Conservation (phyloP, 2,329 filamentous ascomycete genomes). For the Fusarium euwallaceae region DNA sequence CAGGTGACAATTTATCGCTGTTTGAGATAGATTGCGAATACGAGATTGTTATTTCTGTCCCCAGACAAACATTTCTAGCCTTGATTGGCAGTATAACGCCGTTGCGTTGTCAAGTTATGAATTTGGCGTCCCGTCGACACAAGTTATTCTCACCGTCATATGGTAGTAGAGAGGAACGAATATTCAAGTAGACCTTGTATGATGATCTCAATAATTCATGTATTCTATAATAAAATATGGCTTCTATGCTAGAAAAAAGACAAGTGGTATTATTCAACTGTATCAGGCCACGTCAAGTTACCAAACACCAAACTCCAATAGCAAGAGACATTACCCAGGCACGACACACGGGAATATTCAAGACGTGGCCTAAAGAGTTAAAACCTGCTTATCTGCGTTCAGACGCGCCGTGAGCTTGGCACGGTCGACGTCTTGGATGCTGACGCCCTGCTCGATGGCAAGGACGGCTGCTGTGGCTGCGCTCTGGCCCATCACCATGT, state of each 20-base stretch:
- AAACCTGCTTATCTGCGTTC: neutral
- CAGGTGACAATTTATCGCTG: neutral
- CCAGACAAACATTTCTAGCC: neutral
- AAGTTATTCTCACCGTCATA: neutral
- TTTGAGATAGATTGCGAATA: neutral
- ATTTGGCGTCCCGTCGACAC: neutral
- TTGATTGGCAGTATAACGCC: neutral
- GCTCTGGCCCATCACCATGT: slow-evolving; percentile 21
- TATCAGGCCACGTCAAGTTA: slow-evolving; percentile 1
- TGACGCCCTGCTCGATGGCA: slow-evolving; percentile 15
- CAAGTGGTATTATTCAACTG: neutral
- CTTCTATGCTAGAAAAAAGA: neutral
- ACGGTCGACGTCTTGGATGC: slow-evolving; percentile 12
- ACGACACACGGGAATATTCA: neutral
- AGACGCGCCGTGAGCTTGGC: neutral
- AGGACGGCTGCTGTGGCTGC: slow-evolving; percentile 11
- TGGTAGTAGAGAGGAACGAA: neutral
- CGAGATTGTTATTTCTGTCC: neutral
- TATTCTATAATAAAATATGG: neutral
- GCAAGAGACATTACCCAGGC: neutral
- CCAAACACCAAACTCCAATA: slow-evolving; percentile 1
- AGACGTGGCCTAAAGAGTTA: slow-evolving; percentile 2
- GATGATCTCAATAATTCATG: neutral
- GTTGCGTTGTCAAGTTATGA: neutral
- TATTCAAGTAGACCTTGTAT: neutral